These are phyloP conservation scores for Arachnopeziza araneosa DNA, from an alignment of 2,329 filamentous ascomycete species.

Conservation along the genomic window DNA sequence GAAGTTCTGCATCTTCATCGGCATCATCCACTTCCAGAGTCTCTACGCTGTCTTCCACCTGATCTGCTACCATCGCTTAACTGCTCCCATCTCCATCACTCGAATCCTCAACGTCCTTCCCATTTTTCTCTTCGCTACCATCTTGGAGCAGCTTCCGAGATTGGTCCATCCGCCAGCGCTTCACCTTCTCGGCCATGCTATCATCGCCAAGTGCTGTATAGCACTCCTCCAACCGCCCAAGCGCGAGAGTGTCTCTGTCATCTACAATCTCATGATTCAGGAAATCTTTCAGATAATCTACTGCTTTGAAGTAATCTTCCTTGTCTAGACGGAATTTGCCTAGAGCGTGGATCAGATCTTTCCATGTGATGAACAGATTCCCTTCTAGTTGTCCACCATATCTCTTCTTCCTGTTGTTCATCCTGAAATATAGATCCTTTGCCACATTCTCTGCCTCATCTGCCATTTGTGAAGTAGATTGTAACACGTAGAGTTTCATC, in stretches of 20 bases:
- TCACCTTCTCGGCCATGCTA: background rate
- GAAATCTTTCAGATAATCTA: constrained; percentile 2
- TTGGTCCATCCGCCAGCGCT: background rate
- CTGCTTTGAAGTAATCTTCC: background rate
- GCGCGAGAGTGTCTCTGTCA: constrained; percentile 3
- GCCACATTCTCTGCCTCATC: constrained; percentile 3
- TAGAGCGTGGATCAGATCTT: constrained; percentile 3
- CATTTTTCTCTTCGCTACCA: background rate
- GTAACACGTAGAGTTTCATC: constrained; percentile 4
- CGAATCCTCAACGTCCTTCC: background rate
- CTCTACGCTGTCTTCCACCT: background rate
- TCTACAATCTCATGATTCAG: background rate
- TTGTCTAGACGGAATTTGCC: constrained; percentile 1
- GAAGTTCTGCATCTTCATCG: background rate
- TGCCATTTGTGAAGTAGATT: background rate
- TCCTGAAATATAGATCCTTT: background rate
- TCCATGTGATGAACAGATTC: constrained; percentile 6
- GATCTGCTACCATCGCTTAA: background rate
- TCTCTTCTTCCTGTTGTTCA: background rate
- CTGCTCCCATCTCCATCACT: background rate
- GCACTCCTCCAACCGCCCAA: constrained; percentile 1
- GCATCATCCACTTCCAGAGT: background rate
- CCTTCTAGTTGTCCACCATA: background rate
- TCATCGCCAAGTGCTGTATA: background rate
- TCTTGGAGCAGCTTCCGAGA: background rate